Conservation (phyloP, 352 stramenopile species). For the Globisporangium okanoganense region DNA sequence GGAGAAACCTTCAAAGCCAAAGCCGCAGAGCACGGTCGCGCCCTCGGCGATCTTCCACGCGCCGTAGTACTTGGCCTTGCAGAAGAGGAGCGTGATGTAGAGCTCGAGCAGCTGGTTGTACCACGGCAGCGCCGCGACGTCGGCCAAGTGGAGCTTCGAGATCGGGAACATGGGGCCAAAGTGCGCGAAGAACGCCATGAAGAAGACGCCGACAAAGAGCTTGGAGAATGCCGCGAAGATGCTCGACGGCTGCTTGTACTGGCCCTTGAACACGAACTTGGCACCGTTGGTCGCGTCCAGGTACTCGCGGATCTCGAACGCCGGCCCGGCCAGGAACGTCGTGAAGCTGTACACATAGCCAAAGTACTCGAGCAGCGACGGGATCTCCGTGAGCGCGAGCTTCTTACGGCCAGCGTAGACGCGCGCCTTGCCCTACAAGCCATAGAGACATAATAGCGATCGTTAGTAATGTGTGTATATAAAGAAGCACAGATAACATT, state of each 20-base stretch:
- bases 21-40: conserved; percentile 75
- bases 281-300: conserved; percentile 59
- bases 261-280: conserved; percentile 53
- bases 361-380: conserved; percentile 92
- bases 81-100: conserved; percentile 90
- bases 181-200: conserved; percentile 55
- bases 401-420: conserved; percentile 39
- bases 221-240: conserved; percentile 74
- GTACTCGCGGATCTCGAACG: conserved; percentile 95
- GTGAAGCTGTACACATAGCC: conserved; percentile 97
- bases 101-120: conserved; percentile 68
- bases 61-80: conserved; percentile 95
- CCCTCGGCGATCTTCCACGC: conserved; percentile 92
- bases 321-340: conserved; percentile 93
- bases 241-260: conserved; percentile 50
- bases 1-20: conserved; percentile 94
- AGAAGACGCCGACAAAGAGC: conserved; percentile 57
- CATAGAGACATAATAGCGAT: neutral
- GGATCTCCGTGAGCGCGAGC: conserved; percentile 77
- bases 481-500: no score
- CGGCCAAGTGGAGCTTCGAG: conserved; percentile 41
- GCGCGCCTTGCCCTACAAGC: conserved; percentile 10
- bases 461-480: neutral
- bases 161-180: conserved; percentile 52
- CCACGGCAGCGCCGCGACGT: conserved; percentile 45